Base-by-base conservation (phyloP, 2,329 filamentous ascomycete genomes). In the Neonectria neomacrospora region DNA sequence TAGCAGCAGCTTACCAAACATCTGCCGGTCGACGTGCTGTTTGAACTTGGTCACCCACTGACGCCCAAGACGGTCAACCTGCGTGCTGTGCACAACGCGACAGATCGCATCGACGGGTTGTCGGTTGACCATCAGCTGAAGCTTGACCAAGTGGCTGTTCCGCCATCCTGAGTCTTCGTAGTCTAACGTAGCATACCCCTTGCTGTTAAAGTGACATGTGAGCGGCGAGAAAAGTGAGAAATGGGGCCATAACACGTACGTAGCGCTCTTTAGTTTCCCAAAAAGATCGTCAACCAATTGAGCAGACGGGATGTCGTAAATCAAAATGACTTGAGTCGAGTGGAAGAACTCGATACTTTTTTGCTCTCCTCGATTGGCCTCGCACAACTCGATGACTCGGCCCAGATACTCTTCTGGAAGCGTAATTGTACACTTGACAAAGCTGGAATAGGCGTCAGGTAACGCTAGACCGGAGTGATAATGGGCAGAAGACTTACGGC, bases 241-340 rank as follows among this genome's bases (percentile, higher is more conserved):
- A 6, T 7, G 2, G 8, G 44, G 9, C 2, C 14, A 8, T 12
- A 8, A n/a, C 10, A 74, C 79, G 63, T 74, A 82, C 57, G 94
- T 97, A 0, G 89, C 87, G 39, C 94, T 93, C 78, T 99, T 99
- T 56, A 99, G 84, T 79, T 97, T 97, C 55, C 96, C 96, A 77
- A 99, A 99, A 75, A 99, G 91, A 78, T 99, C 96, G 71, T 98
- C 96, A 1, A 99, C 96, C 4, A 99, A 84, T 57, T 97, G 93
- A 2, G 94, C 89, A 1, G 97, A 85, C 0, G 96, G 96, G 1
- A 99, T 80, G 55, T 94, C 88, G 76, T 99, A 99, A 73, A 95
- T 95, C 34, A 99, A 82, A 66, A 99, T 98, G 61, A 98, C 95
- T 78, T 99, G 96, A 0, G 90, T 93, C 2, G 91, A 84, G 12